A percentile compares a stretch with the other conserved stretches of the same genome.
Evolutionary conservation across 768 basidiomycete genomes (phyloP).

Genomic region (Rhodotorula kratochvilovae): DNA sequence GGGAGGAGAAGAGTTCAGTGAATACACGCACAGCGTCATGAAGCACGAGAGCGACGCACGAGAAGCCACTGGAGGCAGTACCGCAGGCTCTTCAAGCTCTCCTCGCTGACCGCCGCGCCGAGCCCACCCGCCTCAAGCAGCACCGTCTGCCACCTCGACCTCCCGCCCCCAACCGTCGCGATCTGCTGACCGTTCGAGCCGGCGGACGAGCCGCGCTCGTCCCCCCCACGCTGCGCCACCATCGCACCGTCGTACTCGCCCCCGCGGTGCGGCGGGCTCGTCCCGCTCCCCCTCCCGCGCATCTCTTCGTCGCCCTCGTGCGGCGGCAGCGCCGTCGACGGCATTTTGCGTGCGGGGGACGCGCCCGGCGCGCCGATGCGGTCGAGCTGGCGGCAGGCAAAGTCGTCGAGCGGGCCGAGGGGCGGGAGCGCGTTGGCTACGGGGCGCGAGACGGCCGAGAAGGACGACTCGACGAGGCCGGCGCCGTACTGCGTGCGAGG

Average conservation of each 20-base stretch:
- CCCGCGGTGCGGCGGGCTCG: neutral
- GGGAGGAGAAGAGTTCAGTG: neutral
- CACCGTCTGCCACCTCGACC: slow-evolving; percentile 81
- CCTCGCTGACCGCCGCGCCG: slow-evolving; percentile 81
- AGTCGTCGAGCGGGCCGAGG: slow-evolving; percentile 62
- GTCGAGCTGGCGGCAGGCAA: slow-evolving; percentile 82
- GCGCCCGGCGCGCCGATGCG: slow-evolving; percentile 51
- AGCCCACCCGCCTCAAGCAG: slow-evolving; percentile 74
- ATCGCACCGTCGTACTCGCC: neutral
- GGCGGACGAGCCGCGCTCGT: neutral
- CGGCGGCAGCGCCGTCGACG: neutral
- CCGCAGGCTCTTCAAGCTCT: slow-evolving; percentile 76
- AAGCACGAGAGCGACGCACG: neutral
- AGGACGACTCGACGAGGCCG: slow-evolving; percentile 36
- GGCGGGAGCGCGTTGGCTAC: slow-evolving; percentile 44
- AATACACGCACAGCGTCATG: slow-evolving; percentile 13
- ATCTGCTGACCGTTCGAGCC: slow-evolving; percentile 15
- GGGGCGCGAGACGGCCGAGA: slow-evolving; percentile 34
- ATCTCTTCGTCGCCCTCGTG: neutral
- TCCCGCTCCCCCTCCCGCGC: neutral
- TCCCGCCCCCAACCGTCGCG: neutral
- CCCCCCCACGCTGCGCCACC: too few species aligned
- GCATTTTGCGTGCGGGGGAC: neutral
- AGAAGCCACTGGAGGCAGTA: slow-evolving; percentile 84
- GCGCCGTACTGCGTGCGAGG: slow-evolving; percentile 25